Base-by-base conservation (phyloP, 768 basidiomycete genomes). In the Daedaleopsis nitida region DNA sequence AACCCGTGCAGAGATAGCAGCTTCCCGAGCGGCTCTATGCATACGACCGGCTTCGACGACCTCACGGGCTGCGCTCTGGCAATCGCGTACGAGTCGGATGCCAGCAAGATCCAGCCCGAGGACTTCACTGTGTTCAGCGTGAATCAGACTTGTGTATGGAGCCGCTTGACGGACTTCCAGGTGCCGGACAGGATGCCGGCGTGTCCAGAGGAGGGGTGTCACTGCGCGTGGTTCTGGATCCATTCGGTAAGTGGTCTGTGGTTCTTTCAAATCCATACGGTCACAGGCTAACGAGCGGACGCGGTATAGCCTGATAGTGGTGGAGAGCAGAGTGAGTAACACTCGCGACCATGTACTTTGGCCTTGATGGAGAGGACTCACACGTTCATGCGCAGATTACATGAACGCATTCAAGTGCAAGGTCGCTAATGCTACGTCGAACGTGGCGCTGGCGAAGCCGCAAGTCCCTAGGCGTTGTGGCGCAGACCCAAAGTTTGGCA, bases 401-500 rank as follows among this genome's bases (percentile, higher is more conserved):
- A 89, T 89, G 88, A 90, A 85, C 55, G 87, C 85, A 5, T 90
- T 89, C 79, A 81, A 81, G 60, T 91, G 89, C 73, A 81, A 83
- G 58, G 69, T 89, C 52, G 84, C 83, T 0, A 75, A 76, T 35
- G 77, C 84, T 3, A 83, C 80, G 0, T 85, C 85, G 2, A 78
- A 65, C 32, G 79, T 81, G 2, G 69, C 81, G 1, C 74, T 88
- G 13, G 86, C 86, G 0, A 76, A 78, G 17, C 73, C 88, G 37
- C 77, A 86, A 62, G 72, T 89, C 16, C 74, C 89, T n/a, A 80
- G 85, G 19, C 82, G 88, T 35, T 91, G 89, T 60, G 87, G 86
- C 0, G 77, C 80, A 8, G 87, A 92, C 60, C 77, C 80, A 0
- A 68, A 68, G 0, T 81, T 82, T 65, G 68, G 75, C 24, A 83